These are phyloP conservation scores for Lecanicillium sp. DNA, from an alignment of 2,329 filamentous ascomycete genomes.

Conservation along the genomic window DNA sequence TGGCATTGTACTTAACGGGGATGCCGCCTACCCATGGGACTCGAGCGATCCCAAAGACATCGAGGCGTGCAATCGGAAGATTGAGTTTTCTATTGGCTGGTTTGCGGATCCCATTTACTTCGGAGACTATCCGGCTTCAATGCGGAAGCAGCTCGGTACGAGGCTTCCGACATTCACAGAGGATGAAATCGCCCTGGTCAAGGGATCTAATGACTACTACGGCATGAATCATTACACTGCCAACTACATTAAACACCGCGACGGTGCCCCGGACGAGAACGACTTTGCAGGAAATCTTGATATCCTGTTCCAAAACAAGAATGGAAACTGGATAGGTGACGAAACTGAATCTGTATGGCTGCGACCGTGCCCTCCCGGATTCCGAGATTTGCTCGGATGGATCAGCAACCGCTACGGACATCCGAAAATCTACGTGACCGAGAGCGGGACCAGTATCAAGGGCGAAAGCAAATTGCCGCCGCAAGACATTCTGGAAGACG, in stretches of 20 bases:
- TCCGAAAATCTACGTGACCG: constrained; percentile 80
- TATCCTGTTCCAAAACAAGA: constrained; percentile 62
- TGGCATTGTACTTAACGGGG: constrained; percentile 82
- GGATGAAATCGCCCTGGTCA: constrained; percentile 67
- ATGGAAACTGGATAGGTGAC: constrained; percentile 67
- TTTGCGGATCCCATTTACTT: constrained; percentile 85
- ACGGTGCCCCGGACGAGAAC: constrained; percentile 51
- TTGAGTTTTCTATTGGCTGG: constrained; percentile 84
- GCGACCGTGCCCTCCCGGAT: constrained; percentile 67
- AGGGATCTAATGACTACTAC: constrained; percentile 89
- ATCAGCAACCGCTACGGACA: constrained; percentile 68
- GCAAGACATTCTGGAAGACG: constrained; percentile 69
- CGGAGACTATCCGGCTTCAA: constrained; percentile 76
- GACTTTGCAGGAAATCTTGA: constrained; percentile 76
- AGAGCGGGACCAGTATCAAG: constrained; percentile 81
- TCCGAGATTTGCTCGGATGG: constrained; percentile 72
- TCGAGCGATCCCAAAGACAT: constrained; percentile 66
- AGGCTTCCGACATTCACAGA: constrained; percentile 68
- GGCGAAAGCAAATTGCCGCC: constrained; percentile 70
- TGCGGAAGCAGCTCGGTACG: constrained; percentile 73
- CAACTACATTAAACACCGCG: constrained; percentile 75
- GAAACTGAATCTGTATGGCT: constrained; percentile 83
- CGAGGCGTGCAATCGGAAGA: constrained; percentile 71
- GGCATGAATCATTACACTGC: constrained; percentile 93
- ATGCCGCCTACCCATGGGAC: constrained; percentile 80